Base-by-base conservation (phyloP, 768 basidiomycete species). In the Rhodotorula diobovata region DNA sequence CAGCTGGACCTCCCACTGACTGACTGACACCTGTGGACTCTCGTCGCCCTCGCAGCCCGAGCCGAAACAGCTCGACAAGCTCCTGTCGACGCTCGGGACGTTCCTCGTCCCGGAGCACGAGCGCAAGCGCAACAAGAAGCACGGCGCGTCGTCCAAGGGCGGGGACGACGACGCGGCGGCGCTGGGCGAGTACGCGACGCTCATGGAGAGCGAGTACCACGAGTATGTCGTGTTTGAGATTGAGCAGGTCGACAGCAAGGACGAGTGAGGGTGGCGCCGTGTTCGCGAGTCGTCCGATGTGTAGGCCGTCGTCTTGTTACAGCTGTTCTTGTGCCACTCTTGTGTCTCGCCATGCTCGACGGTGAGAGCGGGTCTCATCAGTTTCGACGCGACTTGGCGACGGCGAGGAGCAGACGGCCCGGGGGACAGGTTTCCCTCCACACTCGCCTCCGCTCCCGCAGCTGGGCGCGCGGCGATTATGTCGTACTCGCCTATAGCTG, bases 201-300 rank as follows among this genome's bases (percentile, higher is more conserved):
- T 99, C 48, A 86, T 99, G 84, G 96, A 99, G 78, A 90, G 94
- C 80, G 95, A 99, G 80, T 90, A 90, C 79, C 93, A 89, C 79
- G 92, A 95, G 81, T 99, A 97, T 77, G 91, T 97, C 34, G 79
- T 95, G 78, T 94, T 88, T 79, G 95, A 97, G 80, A 86, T 99
- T 63, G 70, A 71, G 65, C 92, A 91, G n/a, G 61, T 70, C 51
- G 65, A 67, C 28, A 51, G 39, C 28, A n/a, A 54, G 70, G 50
- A 39, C 20, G 60, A 68, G 46, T 43, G 41, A 43, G 41, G 9
- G 41, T 25, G 6, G 25, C n/a, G 25, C 4, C 48, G 25, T 28
- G 23, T 9, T n/a, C 10, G 28, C 1, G 12, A 11, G 5, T 46
- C 23, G 20, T 41, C 41, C 21, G 8, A 2, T 48, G 21, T 48